phyloP scores from a whole-genome alignment of 805 yeast species.

The Suhomyces sp. region DNA sequence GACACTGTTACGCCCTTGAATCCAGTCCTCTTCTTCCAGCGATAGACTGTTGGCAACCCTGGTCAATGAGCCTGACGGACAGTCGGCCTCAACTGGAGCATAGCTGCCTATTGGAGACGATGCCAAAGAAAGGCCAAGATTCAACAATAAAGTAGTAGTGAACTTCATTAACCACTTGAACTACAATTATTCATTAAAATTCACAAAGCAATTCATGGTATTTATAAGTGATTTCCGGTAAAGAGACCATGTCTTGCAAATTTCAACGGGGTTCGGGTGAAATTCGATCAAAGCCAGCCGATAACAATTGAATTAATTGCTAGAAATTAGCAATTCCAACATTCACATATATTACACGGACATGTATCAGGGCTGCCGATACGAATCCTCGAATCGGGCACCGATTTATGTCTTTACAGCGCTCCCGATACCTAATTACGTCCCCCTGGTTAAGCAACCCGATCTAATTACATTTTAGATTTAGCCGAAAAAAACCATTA shows the following conservation, averaged over 20 bases:
- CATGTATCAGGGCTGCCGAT: background rate
- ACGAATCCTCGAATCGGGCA: background rate
- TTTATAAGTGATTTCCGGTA: background rate
- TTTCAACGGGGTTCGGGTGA: background rate
- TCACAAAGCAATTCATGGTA: background rate
- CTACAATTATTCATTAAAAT: too few relatives aligned
- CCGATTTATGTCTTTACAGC: background rate
- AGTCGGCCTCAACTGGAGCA: constrained; percentile 57
- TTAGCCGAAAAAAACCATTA: background rate
- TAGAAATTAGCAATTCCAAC: background rate
- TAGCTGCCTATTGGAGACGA: constrained; percentile 44
- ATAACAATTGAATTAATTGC: background rate
- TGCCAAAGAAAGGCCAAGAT: background rate
- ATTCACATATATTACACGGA: background rate
- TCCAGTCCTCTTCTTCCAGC: constrained; percentile 50
- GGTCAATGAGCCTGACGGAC: constrained; percentile 41
- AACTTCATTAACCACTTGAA: background rate
- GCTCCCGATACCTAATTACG: too few relatives aligned
- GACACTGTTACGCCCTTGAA: constrained; percentile 43
- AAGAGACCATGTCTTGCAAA: background rate
- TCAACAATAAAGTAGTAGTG: background rate
- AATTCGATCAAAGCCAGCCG: background rate
- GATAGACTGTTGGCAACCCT: constrained; percentile 52
- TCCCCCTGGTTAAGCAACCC: background rate
- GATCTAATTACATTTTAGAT: background rate